Percentiles rank a stretch among this genome's conserved stretches.
phyloP scores from a whole-genome alignment of 1,284 basidiomycete species.

The Irpex rosettiformis region DNA sequence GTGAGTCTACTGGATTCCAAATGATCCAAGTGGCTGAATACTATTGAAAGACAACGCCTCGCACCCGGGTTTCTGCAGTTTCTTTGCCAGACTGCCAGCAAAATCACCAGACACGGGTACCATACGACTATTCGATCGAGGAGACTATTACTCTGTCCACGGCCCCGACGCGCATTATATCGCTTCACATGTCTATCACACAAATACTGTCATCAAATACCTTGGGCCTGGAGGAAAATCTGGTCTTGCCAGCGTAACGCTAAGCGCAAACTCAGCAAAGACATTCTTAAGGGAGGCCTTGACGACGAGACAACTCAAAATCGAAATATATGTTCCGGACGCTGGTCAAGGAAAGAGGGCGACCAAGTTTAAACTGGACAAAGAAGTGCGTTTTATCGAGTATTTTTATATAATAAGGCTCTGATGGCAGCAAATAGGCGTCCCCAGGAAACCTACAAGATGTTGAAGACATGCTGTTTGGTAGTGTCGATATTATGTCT shows the following conservation, averaged over 20 bases:
- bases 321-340: slow-evolving; percentile 90
- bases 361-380: slow-evolving; percentile 71
- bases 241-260: slow-evolving; percentile 75
- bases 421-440: slow-evolving; percentile 53
- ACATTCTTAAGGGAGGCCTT: slow-evolving; percentile 87
- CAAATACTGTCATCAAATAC: slow-evolving; percentile 83
- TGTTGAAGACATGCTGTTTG: slow-evolving; percentile 92
- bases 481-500: slow-evolving; percentile 76
- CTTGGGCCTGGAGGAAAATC: slow-evolving; percentile 60
- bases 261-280: slow-evolving; percentile 83
- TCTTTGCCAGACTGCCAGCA: slow-evolving; percentile 63
- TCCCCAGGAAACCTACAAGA: slow-evolving; percentile 94
- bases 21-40: too few relatives aligned
- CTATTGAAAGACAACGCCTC: slow-evolving; percentile 25
- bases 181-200: slow-evolving; percentile 83
- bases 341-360: slow-evolving; percentile 72
- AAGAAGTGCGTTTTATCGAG: slow-evolving; percentile 56
- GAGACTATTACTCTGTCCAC: slow-evolving; percentile 87
- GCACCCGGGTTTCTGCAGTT: slow-evolving; percentile 73
- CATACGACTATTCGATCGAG: slow-evolving; percentile 82
- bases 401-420: neutral
- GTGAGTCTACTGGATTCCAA: too few relatives aligned
- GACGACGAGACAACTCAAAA: slow-evolving; percentile 85
- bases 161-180: slow-evolving; percentile 88
- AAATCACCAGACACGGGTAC: slow-evolving; percentile 71